A percentile compares a stretch with the other conserved stretches of the same genome.
These are phyloP conservation scores for Saccharomyces hybrid DNA, from an alignment of 1,139 yeast genomes.

Conservation along the genomic window DNA sequence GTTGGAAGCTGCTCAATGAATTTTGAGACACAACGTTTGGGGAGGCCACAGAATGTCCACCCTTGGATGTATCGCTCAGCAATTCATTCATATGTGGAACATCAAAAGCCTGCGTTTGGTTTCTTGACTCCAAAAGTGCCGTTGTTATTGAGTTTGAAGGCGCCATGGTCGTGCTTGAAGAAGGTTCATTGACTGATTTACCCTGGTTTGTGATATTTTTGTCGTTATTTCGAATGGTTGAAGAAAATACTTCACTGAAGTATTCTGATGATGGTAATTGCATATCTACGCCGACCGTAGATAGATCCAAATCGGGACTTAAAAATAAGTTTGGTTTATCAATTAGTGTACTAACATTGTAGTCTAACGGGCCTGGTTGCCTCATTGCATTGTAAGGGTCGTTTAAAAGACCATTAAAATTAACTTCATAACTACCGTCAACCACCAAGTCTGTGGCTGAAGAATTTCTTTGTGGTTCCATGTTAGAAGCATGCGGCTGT, in stretches of 20 bases:
- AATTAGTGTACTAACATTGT: slow-evolving; percentile 13
- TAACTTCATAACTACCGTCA: background rate
- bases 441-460: background rate
- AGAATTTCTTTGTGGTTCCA: background rate
- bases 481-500: background rate
- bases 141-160: background rate
- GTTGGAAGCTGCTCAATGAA: slow-evolving; percentile 4
- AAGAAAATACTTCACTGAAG: slow-evolving; percentile 16
- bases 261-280: slow-evolving; percentile 13
- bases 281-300: slow-evolving; percentile 7
- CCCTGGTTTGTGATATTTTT: background rate
- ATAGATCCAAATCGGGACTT: slow-evolving; percentile 2
- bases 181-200: background rate
- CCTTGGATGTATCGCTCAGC: slow-evolving; percentile 7
- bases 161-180: background rate
- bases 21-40: background rate
- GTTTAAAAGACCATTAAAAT: slow-evolving; percentile 2
- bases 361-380: background rate
- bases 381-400: background rate
- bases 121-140: background rate
- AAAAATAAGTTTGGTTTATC: slow-evolving; percentile 11
- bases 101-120: slow-evolving; percentile 8
- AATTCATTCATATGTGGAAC: slow-evolving; percentile 14
- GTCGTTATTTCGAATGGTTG: background rate
- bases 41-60: background rate